Evolutionary conservation across 139 green algal genomes (phyloP).

Genomic region (Haematococcus sp.): DNA sequence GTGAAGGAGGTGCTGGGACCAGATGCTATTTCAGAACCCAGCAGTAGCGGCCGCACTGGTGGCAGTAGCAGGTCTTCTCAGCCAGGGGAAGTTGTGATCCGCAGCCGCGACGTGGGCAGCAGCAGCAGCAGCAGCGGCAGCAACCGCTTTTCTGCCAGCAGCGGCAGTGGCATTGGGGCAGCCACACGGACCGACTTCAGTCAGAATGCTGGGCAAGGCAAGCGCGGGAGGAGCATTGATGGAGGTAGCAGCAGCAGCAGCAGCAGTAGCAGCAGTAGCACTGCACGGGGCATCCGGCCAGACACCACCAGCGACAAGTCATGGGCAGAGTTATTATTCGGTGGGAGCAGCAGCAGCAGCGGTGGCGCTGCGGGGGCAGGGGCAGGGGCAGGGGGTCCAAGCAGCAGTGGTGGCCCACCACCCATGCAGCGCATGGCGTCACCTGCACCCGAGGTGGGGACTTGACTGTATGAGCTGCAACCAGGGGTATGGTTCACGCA

Average conservation of each 20-base stretch:
- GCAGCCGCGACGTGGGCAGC: neutral
- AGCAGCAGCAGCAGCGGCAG: neutral
- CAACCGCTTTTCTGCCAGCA: neutral
- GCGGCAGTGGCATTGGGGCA: neutral
- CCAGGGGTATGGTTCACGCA: no score
- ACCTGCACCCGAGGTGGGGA: no score
- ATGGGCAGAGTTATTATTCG: no score
- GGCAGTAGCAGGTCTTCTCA: neutral
- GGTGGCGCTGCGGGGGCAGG: no score
- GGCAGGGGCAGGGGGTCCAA: no score
- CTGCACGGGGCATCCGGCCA: neutral
- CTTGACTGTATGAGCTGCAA: no score
- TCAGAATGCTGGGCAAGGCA: neutral
- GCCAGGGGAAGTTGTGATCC: no score
- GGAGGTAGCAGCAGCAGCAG: neutral
- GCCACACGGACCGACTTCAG: neutral
- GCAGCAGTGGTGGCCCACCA: no score
- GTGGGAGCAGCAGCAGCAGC: no score
- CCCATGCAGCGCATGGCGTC: no score
- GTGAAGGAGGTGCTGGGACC: neutral
- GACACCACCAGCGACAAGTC: no score
- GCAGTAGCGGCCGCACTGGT: neutral
- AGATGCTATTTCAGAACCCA: neutral
- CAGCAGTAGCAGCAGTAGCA: neutral
- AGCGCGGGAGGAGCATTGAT: no score